Evolutionary conservation across 164 flowering plant species (phyloP).

Genomic region (Nymphaea thermarum): DNA sequence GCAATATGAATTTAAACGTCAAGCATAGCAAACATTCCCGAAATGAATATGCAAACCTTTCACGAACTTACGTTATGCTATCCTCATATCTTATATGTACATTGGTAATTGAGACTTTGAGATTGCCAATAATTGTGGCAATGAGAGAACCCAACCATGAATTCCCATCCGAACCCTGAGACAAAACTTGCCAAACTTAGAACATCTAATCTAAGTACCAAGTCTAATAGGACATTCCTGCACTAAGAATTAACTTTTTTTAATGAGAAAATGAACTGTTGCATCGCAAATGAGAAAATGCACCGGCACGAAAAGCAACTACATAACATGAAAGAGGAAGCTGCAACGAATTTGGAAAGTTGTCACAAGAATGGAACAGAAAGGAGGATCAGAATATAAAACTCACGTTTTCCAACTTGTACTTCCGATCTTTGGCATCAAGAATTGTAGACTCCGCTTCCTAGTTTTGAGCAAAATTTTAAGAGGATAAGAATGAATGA

Average conservation of each 20-base stretch:
- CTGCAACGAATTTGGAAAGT: not conserved
- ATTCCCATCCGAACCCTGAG: constrained; percentile 72
- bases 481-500: no score
- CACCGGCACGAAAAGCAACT: not conserved
- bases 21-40: not conserved
- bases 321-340: not conserved
- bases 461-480: constrained; percentile 21
- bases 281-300: no score
- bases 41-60: not conserved
- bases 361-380: no score
- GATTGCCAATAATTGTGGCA: constrained; percentile 88
- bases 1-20: not conserved
- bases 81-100: constrained; percentile 98
- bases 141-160: constrained; percentile 95
- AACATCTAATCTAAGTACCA: no score
- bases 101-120: constrained; percentile 88
- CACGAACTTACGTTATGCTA: constrained; percentile 45
- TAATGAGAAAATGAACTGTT: no score
- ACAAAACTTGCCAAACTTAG: constrained; percentile 9
- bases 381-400: no score
- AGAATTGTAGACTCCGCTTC: constrained; percentile 89
- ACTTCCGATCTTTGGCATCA: constrained; percentile 66
- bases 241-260: no score
- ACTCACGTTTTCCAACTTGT: constrained; percentile 73
- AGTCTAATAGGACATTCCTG: no score